Evolutionary conservation across 306 rosid species (phyloP), one percentile per base, ranked within the genome.

Genomic region (Styphnolobium japonicum): DNA sequence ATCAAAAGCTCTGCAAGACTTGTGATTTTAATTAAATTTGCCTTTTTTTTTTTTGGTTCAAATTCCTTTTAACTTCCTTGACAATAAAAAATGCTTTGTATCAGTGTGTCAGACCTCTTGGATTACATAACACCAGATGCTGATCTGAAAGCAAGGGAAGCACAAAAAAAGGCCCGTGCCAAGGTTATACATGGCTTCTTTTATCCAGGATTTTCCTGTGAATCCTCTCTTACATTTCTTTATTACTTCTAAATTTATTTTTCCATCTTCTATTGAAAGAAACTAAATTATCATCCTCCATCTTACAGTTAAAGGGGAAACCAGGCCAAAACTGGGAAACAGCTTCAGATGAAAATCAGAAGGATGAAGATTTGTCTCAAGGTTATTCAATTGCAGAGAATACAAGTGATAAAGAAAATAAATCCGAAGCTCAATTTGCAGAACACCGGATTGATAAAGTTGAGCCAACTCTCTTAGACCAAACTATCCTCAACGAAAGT

Each of bases 91-190:
- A 31, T 71, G 27, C 37, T 60, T 74, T 82, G 71, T 75, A 78
- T 81, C 87, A 95, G 98, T 78, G 98, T 95, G 73, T 95, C 98
- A 45, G 98, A 95, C 82, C 98, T 95, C 76, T 85, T 95, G 92
- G 98, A 95, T 86, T 95, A 92, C 77, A 95, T 95, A 75, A 87
- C 98, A 34, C 98, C 98, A 14, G 96, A 95, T 78, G 92, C 97
- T 49, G 96, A 92, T 86, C 76, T 86, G 82, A 95, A 93, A 87
- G 93, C 93, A 27, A 89, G 98, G 83, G 98, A 95, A 73, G 93
- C 97, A 64, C 98, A 94, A 72, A 92, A 78, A 81, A 92, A 88
- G 84, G 98, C 98, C 75, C 94, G 98, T 71, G 89, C 97, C 48
- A 95, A 95, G 98, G 98, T 95, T 73, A 72, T 68, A 49, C 22